phyloP scores from a whole-genome alignment of 768 basidiomycete genomes.

The Xerocomellus chrysenteron region DNA sequence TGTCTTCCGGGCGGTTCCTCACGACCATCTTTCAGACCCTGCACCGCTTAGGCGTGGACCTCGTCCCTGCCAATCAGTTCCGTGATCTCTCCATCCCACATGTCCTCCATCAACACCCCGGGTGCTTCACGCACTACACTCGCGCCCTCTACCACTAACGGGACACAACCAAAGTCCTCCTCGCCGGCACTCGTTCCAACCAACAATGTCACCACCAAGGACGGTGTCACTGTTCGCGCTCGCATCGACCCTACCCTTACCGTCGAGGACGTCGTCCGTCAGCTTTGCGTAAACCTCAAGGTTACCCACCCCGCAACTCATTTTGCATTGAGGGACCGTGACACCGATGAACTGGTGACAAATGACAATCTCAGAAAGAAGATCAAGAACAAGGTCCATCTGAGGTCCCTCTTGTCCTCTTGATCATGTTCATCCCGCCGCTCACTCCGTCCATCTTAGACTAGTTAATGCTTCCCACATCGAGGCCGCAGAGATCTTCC shows the following conservation, averaged over 20 bases:
- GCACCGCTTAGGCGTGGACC: not conserved
- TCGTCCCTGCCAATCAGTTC: not conserved
- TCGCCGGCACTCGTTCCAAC: conserved; percentile 63
- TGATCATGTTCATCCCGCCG: not conserved
- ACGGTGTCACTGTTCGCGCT: conserved; percentile 73
- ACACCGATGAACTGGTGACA: conserved; percentile 80
- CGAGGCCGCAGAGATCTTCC: conserved; percentile 75
- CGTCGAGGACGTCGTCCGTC: conserved; percentile 81
- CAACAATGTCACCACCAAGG: conserved; percentile 77
- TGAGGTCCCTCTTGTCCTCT: conserved; percentile 55
- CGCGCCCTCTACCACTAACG: conserved; percentile 31
- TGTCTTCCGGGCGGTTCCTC: not conserved
- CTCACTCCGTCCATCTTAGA: conserved; percentile 37
- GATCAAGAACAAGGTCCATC: conserved; percentile 72
- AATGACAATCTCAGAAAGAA: conserved; percentile 83
- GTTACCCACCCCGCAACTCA: conserved; percentile 70
- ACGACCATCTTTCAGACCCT: conserved; percentile 4
- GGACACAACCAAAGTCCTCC: conserved; percentile 41
- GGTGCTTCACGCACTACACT: conserved; percentile 30
- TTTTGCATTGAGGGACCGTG: conserved; percentile 75
- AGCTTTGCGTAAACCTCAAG: conserved; percentile 78
- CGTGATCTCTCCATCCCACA: not conserved
- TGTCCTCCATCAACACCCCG: conserved; percentile 31
- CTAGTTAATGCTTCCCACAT: conserved; percentile 78
- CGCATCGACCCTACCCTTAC: conserved; percentile 83